Conservation (phyloP, 805 yeast genomes). For the Metschnikowia santaceciliae region DNA sequence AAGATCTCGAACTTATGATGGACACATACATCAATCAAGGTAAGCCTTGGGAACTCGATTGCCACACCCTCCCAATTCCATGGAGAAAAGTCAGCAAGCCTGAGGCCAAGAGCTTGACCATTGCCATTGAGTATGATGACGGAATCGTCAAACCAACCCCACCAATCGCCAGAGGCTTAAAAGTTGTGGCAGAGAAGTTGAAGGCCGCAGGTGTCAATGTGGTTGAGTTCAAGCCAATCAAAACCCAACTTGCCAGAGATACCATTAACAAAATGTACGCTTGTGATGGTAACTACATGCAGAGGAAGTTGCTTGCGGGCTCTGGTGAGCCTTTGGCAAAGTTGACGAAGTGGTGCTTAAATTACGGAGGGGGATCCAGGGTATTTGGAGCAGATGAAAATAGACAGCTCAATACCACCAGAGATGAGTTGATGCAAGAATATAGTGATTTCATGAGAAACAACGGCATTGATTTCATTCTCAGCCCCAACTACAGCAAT, state of each 20-base stretch:
- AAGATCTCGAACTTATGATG: constrained; percentile 70
- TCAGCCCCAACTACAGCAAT: constrained; percentile 65
- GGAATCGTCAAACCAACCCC: constrained; percentile 66
- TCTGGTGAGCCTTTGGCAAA: constrained; percentile 71
- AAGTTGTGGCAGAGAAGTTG: constrained; percentile 51
- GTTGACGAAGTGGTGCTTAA: constrained; percentile 58
- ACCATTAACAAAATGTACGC: constrained; percentile 54
- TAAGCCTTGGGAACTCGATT: constrained; percentile 58
- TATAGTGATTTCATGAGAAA: constrained; percentile 51
- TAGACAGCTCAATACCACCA: constrained; percentile 48
- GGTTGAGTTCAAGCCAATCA: constrained; percentile 54
- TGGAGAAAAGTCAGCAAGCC: constrained; percentile 48
- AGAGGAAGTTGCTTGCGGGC: constrained; percentile 45
- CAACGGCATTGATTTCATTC: constrained; percentile 58
- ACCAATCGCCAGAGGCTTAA: constrained; percentile 52
- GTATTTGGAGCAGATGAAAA: constrained; percentile 46
- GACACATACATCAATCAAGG: constrained; percentile 56
- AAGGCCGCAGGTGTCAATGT: constrained; percentile 56
- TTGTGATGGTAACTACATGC: constrained; percentile 65
- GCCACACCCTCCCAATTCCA: constrained; percentile 44
- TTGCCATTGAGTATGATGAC: constrained; percentile 63
- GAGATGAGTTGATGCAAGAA: constrained; percentile 58
- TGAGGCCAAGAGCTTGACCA: constrained; percentile 44
- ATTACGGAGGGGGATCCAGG: constrained; percentile 55
- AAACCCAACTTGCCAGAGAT: constrained; percentile 54